These are phyloP conservation scores for Carpinus fangiana DNA, from an alignment of 306 rosid species.

Conservation along the genomic window DNA sequence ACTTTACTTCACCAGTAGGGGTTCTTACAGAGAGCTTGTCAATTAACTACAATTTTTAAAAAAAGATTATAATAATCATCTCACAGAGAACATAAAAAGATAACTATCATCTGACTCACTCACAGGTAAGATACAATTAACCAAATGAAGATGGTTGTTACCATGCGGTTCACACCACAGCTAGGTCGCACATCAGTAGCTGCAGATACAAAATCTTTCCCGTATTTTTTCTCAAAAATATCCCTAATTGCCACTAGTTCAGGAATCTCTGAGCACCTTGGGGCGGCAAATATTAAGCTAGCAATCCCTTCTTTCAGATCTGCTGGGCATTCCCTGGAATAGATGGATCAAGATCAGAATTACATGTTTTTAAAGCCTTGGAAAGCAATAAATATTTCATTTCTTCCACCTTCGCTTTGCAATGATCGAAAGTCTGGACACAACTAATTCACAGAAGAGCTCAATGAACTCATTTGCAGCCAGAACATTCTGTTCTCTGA, in stretches of 20 bases:
- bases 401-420: conserved; percentile 74
- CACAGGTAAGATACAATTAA: background rate
- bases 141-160: conserved; percentile 19
- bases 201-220: conserved; percentile 89
- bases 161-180: conserved; percentile 92
- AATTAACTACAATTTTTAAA: conserved; percentile 51
- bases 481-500: conserved; percentile 88
- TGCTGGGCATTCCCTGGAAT: conserved; percentile 84
- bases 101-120: background rate
- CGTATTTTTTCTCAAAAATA: conserved; percentile 89
- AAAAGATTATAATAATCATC: background rate
- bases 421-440: conserved; percentile 78
- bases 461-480: conserved; percentile 93
- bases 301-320: conserved; percentile 96
- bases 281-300: conserved; percentile 87
- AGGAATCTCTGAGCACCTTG: conserved; percentile 95
- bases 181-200: conserved; percentile 87
- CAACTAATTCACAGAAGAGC: conserved; percentile 86
- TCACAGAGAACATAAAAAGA: background rate
- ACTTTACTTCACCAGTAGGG: conserved; percentile 67
- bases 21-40: conserved; percentile 98
- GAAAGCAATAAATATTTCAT: background rate
- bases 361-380: conserved; percentile 3
- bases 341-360: conserved; percentile 31
- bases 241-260: conserved; percentile 69